These are phyloP conservation scores for Salix viminalis DNA, from an alignment of 345 rosid species.

Conservation along the genomic window DNA sequence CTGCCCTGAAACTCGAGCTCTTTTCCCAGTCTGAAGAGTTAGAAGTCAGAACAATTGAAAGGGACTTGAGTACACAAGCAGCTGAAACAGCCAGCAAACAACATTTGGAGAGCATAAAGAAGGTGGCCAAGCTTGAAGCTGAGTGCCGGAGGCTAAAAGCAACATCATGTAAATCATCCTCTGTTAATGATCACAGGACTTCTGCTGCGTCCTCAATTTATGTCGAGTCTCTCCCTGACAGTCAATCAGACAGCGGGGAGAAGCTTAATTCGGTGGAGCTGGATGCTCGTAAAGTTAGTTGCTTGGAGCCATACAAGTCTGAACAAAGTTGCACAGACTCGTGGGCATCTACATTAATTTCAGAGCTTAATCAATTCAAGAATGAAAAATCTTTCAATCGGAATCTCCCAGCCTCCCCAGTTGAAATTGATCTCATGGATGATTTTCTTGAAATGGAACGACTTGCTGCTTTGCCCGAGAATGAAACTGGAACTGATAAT, in stretches of 20 bases:
- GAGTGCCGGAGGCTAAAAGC: conserved; percentile 73
- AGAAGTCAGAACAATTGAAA: conserved; percentile 55
- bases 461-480: conserved; percentile 67
- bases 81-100: conserved; percentile 96
- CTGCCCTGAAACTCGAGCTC: conserved; percentile 47
- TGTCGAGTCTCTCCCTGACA: conserved; percentile 57
- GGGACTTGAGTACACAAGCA: conserved; percentile 78
- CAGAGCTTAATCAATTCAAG: conserved; percentile 37
- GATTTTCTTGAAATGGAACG: conserved; percentile 90
- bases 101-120: conserved; percentile 74
- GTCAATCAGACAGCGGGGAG: conserved; percentile 65
- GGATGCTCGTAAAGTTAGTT: conserved; percentile 28
- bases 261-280: conserved; percentile 44
- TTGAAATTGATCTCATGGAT: conserved; percentile 75
- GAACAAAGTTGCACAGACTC: conserved; percentile 31
- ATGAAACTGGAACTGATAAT: conserved; percentile 24
- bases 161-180: conserved; percentile 39
- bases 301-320: conserved; percentile 24
- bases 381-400: conserved; percentile 31
- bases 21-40: conserved; percentile 53
- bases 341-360: conserved; percentile 29
- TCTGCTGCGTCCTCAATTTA: conserved; percentile 42
- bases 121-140: conserved; percentile 65
- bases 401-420: conserved; percentile 35
- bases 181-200: conserved; percentile 28